Base-by-base conservation (phyloP, 306 rosid genomes). In the Senna tora region DNA sequence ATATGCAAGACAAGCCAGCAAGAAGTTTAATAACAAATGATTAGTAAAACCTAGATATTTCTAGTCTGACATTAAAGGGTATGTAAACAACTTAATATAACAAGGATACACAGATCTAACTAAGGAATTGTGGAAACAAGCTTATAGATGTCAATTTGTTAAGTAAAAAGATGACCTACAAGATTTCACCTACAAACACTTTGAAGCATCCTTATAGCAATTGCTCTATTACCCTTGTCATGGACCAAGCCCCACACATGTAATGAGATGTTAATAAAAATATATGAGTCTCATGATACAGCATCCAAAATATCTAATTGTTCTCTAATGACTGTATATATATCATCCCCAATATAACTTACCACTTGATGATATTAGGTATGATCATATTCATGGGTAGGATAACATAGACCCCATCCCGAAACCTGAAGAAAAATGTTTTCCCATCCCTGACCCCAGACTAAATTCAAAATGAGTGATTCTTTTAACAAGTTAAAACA, bases 211-310 rank as follows among this genome's bases (percentile, higher is more conserved):
- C 30, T 19, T 62, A 62, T 39, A 62, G 41, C 38, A 13, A 53
- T 43, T 65, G 41, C 53, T 19, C 33, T 21, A 54, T 50, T 55
- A 64, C 39, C 49, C 53, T 38, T 15, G 63, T 13, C 63, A 69
- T 12, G 17, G 28, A 42, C 46, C 68, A 56, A 33, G 46, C 65
- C 28, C 46, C 38, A 54, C 17, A 28, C 25, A 46, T 8, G n/a
- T 53, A 55, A 65, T 17, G 42, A 28, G 58, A 38, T 38, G n/a
- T 50, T 39, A 74, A 51, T 4, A 54, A 51, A 22, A 22, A 25
- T 16, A 9, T 10, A 41, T 28, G 43, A 39, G 2, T 30, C 49
- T 12, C 16, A 47, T 54, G 30, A 47, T 56, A 59, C 34, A 33
- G 30, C 67, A 33, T 65, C 69, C 52, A 56, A 41, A 46, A 34